Percentiles rank a stretch among this genome's conserved stretches.
These are phyloP conservation scores for Aspergillus intermedius DNA, from an alignment of 2,329 filamentous ascomycete species.

Conservation along the genomic window DNA sequence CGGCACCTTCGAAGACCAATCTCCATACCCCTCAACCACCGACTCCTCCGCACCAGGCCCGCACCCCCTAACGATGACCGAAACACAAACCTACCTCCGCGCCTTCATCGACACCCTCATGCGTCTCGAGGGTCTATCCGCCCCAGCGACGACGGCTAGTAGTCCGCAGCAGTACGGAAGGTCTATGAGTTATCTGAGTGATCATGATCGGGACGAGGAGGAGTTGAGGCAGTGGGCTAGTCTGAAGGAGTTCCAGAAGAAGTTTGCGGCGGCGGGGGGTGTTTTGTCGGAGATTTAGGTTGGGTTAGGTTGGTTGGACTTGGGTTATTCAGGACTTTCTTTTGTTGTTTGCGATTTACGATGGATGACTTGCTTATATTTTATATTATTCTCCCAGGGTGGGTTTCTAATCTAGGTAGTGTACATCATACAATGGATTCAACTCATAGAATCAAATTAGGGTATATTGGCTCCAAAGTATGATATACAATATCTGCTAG, in stretches of 20 bases:
- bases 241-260: slow-evolving; percentile 68
- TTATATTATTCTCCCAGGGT: neutral
- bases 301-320: slow-evolving; percentile 11
- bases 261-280: slow-evolving; percentile 61
- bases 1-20: slow-evolving; percentile 30
- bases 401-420: neutral
- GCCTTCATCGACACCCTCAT: slow-evolving; percentile 69
- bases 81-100: slow-evolving; percentile 64
- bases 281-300: slow-evolving; percentile 16
- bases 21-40: slow-evolving; percentile 32
- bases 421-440: neutral
- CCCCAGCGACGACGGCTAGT: slow-evolving; percentile 27
- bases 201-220: slow-evolving; percentile 62
- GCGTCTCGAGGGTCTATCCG: slow-evolving; percentile 60
- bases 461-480: too few species aligned
- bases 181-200: slow-evolving; percentile 32
- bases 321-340: neutral
- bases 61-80: slow-evolving; percentile 31
- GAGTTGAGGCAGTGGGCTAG: slow-evolving; percentile 74
- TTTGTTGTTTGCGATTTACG: neutral
- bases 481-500: too few species aligned
- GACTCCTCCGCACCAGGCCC: slow-evolving; percentile 14
- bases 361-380: neutral
- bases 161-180: slow-evolving; percentile 33
- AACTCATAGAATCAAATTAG: neutral